Percentiles rank a stretch among this genome's conserved stretches.
These are phyloP conservation scores for Pyrenophora teres DNA, from an alignment of 2,329 filamentous ascomycete species.

Conservation along the genomic window DNA sequence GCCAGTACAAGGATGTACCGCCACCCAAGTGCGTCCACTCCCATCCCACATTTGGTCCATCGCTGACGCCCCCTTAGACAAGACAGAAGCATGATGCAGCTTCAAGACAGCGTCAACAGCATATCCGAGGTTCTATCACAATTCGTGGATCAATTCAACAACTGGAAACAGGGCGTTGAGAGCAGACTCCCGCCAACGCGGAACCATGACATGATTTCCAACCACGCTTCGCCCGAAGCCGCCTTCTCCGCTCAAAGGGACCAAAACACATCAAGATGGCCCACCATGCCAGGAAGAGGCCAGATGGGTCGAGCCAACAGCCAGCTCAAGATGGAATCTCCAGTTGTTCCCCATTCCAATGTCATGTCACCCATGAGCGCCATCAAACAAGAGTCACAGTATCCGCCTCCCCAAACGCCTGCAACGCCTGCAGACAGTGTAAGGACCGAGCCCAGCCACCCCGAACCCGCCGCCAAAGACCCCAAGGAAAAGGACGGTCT, in stretches of 20 bases:
- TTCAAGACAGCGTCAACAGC: constrained; percentile 52
- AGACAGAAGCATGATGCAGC: constrained; percentile 57
- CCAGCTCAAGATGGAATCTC: constrained; percentile 43
- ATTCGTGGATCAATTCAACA: constrained; percentile 39
- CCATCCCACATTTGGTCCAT: background rate
- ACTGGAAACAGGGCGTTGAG: constrained; percentile 42
- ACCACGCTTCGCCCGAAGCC: constrained; percentile 38
- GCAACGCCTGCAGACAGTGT: constrained; percentile 44
- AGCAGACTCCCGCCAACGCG: constrained; percentile 29
- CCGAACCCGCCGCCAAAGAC: constrained; percentile 8
- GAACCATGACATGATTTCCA: constrained; percentile 23
- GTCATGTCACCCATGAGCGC: constrained; percentile 35
- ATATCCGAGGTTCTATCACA: constrained; percentile 38
- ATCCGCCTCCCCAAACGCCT: constrained; percentile 32
- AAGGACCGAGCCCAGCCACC: constrained; percentile 31
- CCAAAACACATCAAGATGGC: constrained; percentile 31
- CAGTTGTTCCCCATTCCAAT: constrained; percentile 30
- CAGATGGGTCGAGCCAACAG: constrained; percentile 36
- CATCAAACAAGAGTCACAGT: constrained; percentile 37
- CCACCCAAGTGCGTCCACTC: constrained; percentile 77
- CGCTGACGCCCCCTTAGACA: constrained; percentile 41
- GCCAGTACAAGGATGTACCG: constrained; percentile 88
- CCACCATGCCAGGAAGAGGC: constrained; percentile 34
- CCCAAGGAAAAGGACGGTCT: constrained; percentile 54
- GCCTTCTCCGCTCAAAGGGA: constrained; percentile 32